These are phyloP conservation scores for Capillidium rhysosporum DNA, from an alignment of 371 early-diverging fungal species.

Conservation along the genomic window DNA sequence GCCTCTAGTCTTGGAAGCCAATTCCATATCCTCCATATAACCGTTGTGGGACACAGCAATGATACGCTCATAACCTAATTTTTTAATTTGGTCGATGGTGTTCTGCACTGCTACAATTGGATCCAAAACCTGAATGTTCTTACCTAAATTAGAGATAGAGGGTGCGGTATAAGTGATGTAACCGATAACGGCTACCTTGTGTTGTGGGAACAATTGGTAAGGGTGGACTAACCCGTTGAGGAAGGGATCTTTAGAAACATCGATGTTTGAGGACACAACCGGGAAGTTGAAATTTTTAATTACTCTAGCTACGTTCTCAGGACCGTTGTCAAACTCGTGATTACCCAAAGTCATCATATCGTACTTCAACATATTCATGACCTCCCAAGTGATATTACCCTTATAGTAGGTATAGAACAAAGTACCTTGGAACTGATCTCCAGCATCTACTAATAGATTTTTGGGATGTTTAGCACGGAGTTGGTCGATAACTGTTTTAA, in stretches of 20 bases:
- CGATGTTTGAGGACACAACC: conserved; percentile 41
- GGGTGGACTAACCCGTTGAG: conserved; percentile 29
- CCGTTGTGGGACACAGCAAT: conserved; percentile 48
- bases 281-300: conserved; percentile 31
- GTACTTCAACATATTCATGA: conserved; percentile 33
- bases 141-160: conserved; percentile 28
- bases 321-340: conserved; percentile 49
- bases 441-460: conserved; percentile 31
- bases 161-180: conserved; percentile 36
- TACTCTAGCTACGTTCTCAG: conserved; percentile 22
- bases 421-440: conserved; percentile 40
- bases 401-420: conserved; percentile 29
- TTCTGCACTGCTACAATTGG: conserved; percentile 29
- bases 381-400: conserved; percentile 22
- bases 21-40: conserved; percentile 29
- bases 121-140: conserved; percentile 19
- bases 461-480: conserved; percentile 18
- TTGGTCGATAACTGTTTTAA: conserved; percentile 25
- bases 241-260: conserved; percentile 16
- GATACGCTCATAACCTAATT: conserved; percentile 35
- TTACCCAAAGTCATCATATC: conserved; percentile 42
- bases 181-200: conserved; percentile 37
- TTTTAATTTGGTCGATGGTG: conserved; percentile 28
- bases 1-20: conserved; percentile 30
- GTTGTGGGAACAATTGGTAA: conserved; percentile 35